Evolutionary conservation across 2,329 filamentous ascomycete genomes (phyloP), one percentile per base, ranked within the genome.

Genomic region (Periconia sp.): DNA sequence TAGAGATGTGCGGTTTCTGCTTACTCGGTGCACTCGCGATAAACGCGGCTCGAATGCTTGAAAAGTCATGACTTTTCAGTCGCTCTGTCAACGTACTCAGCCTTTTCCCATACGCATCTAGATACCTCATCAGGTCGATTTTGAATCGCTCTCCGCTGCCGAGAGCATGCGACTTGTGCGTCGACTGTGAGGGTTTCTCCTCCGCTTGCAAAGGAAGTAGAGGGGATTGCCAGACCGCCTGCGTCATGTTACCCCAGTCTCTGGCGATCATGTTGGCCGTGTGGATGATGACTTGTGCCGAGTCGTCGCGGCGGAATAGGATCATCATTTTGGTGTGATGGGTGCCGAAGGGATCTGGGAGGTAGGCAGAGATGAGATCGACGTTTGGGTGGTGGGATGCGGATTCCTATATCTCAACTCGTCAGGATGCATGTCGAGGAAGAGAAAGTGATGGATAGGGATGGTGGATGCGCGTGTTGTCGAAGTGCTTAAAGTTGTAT

Each of bases 231-330:
- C 92, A 96, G 6, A 90, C 83, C 1, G 85, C 91, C 70, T 96
- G 91, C 1, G 87, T 89, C 89, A 96, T 90, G 62, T 94, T 94
- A 1, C 80, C 82, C 92, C 92, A 96, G 70, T 96, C 92, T 51
- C 87, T 85, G 3, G 81, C 68, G n/a, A 96, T 93, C 88, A 96
- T 91, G 63, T 96, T 96, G 17, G 92, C 91, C 0, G 92, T 96
- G 63, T 95, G 90, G 30, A 96, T 92, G 52, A 95, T 75, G 6
- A 96, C 77, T 73, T 95, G 89, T 0, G 88, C 89, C 0, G 81
- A 84, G 57, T 88, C 85, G 67, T 96, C 91, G 69, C 89, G 86
- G 6, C 89, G 83, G 56, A 96, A 79, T 3, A 96, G 73, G n/a
- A 96, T 78, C 72, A 96, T 57, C 89, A 96, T 94, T 73, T 96